Evolutionary conservation across 495 filamentous ascomycete species (phyloP).

Genomic region (Talaromyces liani): DNA sequence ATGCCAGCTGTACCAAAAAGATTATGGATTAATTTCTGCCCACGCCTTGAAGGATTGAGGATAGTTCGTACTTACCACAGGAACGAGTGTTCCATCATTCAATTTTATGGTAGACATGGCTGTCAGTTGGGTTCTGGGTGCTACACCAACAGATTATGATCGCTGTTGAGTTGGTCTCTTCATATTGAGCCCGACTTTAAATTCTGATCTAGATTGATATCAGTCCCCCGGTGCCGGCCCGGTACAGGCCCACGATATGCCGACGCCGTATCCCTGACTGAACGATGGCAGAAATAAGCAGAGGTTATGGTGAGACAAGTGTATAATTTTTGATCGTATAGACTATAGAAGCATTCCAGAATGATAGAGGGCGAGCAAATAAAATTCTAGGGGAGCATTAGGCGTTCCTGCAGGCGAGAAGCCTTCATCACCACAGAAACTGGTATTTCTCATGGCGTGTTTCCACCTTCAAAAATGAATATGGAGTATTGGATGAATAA

Average conservation of each 20-base stretch:
- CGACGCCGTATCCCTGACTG: no score
- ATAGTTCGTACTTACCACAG: conserved; percentile 46
- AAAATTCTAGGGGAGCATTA: no score
- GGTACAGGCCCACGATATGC: not conserved
- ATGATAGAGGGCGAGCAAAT: no score
- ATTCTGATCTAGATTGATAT: not conserved
- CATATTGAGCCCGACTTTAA: not conserved
- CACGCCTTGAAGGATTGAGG: not conserved
- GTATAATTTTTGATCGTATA: no score
- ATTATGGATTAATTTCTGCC: conserved; percentile 7
- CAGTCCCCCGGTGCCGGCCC: not conserved
- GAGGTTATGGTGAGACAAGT: no score
- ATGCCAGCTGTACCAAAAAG: conserved; percentile 52
- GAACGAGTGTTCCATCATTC: conserved; percentile 66
- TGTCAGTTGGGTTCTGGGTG: conserved; percentile 3
- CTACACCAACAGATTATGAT: not conserved
- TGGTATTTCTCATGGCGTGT: no score
- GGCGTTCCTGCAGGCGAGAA: no score
- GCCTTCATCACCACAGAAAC: no score
- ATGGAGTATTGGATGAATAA: no score
- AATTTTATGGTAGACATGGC: conserved; percentile 42
- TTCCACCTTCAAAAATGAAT: no score
- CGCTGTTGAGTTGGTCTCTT: not conserved
- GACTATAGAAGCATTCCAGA: no score
- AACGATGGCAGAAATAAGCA: no score